A percentile compares a stretch with the other conserved stretches of the same genome.
Evolutionary conservation across 2,329 filamentous ascomycete species (phyloP).

Genomic region (Clarireedia hainanense): DNA sequence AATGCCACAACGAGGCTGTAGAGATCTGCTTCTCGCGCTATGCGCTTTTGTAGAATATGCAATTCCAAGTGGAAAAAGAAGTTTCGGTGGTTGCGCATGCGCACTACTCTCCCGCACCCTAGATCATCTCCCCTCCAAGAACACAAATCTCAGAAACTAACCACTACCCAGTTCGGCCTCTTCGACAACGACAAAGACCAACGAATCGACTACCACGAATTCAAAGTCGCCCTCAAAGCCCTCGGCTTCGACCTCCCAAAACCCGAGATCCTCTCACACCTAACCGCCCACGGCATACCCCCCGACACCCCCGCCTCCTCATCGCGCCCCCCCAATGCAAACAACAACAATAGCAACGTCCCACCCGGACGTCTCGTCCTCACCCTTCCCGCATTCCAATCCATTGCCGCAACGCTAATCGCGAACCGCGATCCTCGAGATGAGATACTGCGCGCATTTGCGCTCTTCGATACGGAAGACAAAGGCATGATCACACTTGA

Average conservation of each 20-base stretch:
- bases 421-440: constrained; percentile 77
- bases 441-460: constrained; percentile 85
- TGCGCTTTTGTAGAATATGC: too few relatives aligned
- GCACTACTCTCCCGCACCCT: not conserved
- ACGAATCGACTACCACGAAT: constrained; percentile 94
- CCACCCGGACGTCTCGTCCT: constrained; percentile 54
- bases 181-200: constrained; percentile 96
- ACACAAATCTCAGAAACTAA: constrained; percentile 2
- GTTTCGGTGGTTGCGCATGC: too few relatives aligned
- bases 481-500: constrained; percentile 87
- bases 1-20: too few relatives aligned
- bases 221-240: constrained; percentile 92
- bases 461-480: constrained; percentile 85
- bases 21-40: too few relatives aligned
- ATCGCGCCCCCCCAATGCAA: constrained; percentile 40
- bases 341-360: constrained; percentile 42
- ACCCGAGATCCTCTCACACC: constrained; percentile 70
- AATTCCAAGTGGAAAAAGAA: too few relatives aligned
- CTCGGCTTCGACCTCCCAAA: constrained; percentile 90
- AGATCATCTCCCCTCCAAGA: not conserved
- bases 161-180: constrained; percentile 63
- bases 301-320: constrained; percentile 30
- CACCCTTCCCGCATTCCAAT: constrained; percentile 64
- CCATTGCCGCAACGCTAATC: constrained; percentile 73
- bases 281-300: constrained; percentile 70